Evolutionary conservation across 139 green algal species (phyloP), one percentile per base, ranked within the genome.

Genomic region (Picochlorum sp.): DNA sequence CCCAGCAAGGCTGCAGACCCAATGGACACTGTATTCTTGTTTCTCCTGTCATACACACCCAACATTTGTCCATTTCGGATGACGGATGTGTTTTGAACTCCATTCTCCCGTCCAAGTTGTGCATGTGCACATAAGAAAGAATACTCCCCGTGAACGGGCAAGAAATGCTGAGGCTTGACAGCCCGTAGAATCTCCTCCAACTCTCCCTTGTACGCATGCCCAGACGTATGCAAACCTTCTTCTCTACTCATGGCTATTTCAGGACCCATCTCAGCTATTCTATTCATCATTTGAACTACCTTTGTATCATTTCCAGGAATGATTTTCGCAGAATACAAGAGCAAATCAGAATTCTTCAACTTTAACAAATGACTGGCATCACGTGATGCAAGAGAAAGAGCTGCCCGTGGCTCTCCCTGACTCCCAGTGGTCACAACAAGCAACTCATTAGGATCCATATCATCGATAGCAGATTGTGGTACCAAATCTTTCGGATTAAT

Each of bases 11-110:
- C 28, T 70, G 92, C 77, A 44, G 57, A 75, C 28, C 76, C 77
- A n/a, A 61, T 81, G 6, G 78, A 88, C 6, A 94, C 66, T 8
- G 72, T 79, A 20, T 81, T 83, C 55, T 65, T 56, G 71, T 86
- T 95, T 60, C 83, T 79, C 18, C 83, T 73, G 62, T 89, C 79
- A 0, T 78, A 66, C 16, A 97, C 86, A 8, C 89, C 94, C 52
- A 98, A 68, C 88, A 98, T 96, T 77, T 96, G 81, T 1, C 94
- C 94, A 73, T 99, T 98, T 68, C 84, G 83, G 69, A 99, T 97
- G 10, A 99, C 92, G 0, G 62, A 81, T 9, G 85, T 93, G 73
- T 85, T 71, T 30, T 66, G 60, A 38, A 92, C 72, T 62, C 74
- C 74, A 45, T 70, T 72, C 0, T 77, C 55, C 4, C 63, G 62